These are phyloP conservation scores for Aegilops umbellulata DNA, from an alignment of 176 grass and related monocot species.

Conservation along the genomic window DNA sequence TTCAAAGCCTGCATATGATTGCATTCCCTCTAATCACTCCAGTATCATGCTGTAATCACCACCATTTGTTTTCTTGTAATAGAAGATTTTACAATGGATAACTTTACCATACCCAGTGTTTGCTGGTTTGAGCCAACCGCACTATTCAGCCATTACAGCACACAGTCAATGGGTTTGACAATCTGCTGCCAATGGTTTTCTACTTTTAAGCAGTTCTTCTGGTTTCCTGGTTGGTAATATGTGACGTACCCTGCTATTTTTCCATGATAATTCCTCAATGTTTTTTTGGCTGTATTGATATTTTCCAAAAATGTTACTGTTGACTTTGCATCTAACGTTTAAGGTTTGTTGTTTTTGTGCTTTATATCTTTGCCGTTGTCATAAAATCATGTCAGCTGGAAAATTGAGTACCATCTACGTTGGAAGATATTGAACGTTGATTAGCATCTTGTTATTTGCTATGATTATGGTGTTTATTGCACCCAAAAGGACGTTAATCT, in stretches of 20 bases:
- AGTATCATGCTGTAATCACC: background rate
- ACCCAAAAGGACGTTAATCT: background rate
- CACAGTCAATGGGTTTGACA: background rate
- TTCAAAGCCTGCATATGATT: background rate
- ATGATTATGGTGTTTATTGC: slow-evolving; percentile 13
- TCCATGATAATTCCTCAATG: background rate
- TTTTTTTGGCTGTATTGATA: background rate
- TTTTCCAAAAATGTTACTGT: background rate
- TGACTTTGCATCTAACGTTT: background rate
- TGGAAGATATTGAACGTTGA: background rate
- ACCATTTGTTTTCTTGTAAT: slow-evolving; percentile 2
- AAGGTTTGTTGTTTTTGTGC: slow-evolving; percentile 1
- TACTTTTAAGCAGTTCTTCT: background rate
- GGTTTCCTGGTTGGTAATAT: background rate
- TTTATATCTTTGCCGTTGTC: background rate
- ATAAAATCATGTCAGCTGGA: background rate
- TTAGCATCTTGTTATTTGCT: background rate
- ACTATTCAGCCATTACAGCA: background rate
- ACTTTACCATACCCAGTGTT: slow-evolving; percentile 1
- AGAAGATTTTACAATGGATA: background rate
- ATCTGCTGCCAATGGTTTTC: background rate
- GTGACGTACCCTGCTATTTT: background rate
- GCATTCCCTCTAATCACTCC: background rate
- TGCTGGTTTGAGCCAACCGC: background rate
- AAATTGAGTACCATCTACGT: background rate